Evolutionary conservation across 2,329 filamentous ascomycete genomes (phyloP).

Genomic region (Fusarium citri): DNA sequence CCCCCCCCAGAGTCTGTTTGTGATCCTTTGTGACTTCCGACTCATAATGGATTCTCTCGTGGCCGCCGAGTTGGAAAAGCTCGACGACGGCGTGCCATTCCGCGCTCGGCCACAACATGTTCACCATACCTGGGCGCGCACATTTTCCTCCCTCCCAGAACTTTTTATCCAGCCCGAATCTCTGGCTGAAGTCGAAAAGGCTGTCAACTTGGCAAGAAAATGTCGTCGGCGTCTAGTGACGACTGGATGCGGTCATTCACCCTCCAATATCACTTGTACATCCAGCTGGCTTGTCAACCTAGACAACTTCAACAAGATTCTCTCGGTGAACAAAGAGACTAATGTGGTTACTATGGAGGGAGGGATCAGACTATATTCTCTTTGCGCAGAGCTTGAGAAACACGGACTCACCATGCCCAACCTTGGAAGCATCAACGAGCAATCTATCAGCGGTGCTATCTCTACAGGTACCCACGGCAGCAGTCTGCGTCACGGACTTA

Average conservation of each 20-base stretch:
- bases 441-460: constrained; percentile 92
- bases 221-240: constrained; percentile 86
- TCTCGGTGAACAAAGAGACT: constrained; percentile 74
- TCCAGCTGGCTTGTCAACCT: constrained; percentile 96
- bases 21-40: background rate
- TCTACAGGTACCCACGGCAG: constrained; percentile 94
- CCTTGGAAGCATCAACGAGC: constrained; percentile 92
- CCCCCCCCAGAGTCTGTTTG: background rate
- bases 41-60: constrained; percentile 54
- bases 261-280: constrained; percentile 90
- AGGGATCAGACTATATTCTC: constrained; percentile 83
- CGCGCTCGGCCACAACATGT: constrained; percentile 77
- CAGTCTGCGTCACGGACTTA: constrained; percentile 82
- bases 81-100: constrained; percentile 71
- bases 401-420: constrained; percentile 88
- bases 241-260: constrained; percentile 92
- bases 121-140: constrained; percentile 95
- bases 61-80: constrained; percentile 49
- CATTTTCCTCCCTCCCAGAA: constrained; percentile 89
- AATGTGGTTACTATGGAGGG: constrained; percentile 81
- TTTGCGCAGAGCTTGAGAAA: constrained; percentile 79
- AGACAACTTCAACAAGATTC: constrained; percentile 80
- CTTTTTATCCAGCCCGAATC: constrained; percentile 89
- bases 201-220: constrained; percentile 81
- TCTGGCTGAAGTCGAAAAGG: constrained; percentile 83